Percentiles rank a stretch among this genome's conserved stretches.
Evolutionary conservation across 768 basidiomycete species (phyloP).

Genomic region (Amylocystis lapponica): DNA sequence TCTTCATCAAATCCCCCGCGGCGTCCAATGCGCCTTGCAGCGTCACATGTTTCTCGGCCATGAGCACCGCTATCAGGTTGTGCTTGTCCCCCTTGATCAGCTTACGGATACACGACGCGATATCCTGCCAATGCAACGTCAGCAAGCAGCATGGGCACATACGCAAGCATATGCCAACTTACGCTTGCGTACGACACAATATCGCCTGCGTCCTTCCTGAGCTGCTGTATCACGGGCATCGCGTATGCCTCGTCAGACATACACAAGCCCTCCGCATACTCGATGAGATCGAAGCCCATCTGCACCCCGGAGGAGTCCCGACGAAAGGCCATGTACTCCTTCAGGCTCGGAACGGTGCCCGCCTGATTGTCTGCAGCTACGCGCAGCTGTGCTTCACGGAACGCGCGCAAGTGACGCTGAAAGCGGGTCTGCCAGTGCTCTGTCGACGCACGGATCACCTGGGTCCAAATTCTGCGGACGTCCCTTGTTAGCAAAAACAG

Average conservation of each 20-base stretch:
- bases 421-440: slow-evolving; percentile 39
- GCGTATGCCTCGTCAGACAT: slow-evolving; percentile 28
- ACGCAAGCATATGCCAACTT: slow-evolving; percentile 10
- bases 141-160: background rate
- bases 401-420: slow-evolving; percentile 28
- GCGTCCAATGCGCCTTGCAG: slow-evolving; percentile 45
- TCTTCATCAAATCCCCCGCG: slow-evolving; percentile 34
- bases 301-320: slow-evolving; percentile 44
- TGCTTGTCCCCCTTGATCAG: slow-evolving; percentile 30
- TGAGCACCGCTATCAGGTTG: slow-evolving; percentile 49
- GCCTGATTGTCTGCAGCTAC: slow-evolving; percentile 21
- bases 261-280: slow-evolving; percentile 43
- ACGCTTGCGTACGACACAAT: slow-evolving; percentile 53
- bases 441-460: slow-evolving; percentile 30
- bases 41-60: slow-evolving; percentile 36
- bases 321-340: slow-evolving; percentile 41
- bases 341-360: slow-evolving; percentile 33
- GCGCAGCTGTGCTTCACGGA: slow-evolving; percentile 28
- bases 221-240: slow-evolving; percentile 22
- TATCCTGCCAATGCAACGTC: slow-evolving; percentile 38
- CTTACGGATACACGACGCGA: slow-evolving; percentile 48
- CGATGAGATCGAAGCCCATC: slow-evolving; percentile 47
- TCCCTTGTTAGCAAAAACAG: too few relatives aligned
- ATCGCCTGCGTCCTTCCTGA: slow-evolving; percentile 40
- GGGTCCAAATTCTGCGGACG: slow-evolving; percentile 34